phyloP scores from a whole-genome alignment of 192 early-diverging fungal species.

The Coemansia sp. region DNA sequence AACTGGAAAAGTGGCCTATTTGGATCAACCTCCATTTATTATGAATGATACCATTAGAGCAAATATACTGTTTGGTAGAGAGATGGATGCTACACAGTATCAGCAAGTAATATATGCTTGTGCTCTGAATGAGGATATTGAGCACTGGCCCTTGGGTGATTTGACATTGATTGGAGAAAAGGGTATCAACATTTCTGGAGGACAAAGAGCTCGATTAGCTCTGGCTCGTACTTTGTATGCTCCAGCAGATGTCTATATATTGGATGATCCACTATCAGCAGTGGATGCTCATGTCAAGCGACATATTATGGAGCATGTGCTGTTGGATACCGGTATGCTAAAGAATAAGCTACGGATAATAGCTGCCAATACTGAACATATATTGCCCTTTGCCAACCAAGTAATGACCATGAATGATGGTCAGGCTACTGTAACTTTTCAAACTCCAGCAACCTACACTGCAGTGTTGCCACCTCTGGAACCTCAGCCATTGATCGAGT shows the following conservation, averaged over 20 bases:
- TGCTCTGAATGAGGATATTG: slow-evolving; percentile 21
- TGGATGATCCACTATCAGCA: slow-evolving; percentile 28
- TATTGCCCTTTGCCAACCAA: not conserved
- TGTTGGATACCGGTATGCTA: not conserved
- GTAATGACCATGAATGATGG: not conserved
- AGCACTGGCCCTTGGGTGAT: slow-evolving; percentile 27
- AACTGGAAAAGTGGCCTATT: slow-evolving; percentile 56
- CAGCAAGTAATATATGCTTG: slow-evolving; percentile 23
- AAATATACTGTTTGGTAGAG: slow-evolving; percentile 34
- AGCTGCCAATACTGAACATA: not conserved
- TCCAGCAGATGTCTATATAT: slow-evolving; percentile 53
- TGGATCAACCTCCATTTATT: slow-evolving; percentile 42
- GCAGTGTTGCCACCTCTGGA: not conserved
- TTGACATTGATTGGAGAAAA: slow-evolving; percentile 58
- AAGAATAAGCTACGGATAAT: not conserved
- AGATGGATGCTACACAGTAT: slow-evolving; percentile 18
- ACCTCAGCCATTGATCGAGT: not conserved
- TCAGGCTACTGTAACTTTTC: not conserved
- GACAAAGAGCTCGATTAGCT: slow-evolving; percentile 62
- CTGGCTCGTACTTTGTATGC: slow-evolving; percentile 65
- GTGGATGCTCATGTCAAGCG: slow-evolving; percentile 27
- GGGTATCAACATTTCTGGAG: slow-evolving; percentile 61
- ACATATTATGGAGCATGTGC: slow-evolving; percentile 25
- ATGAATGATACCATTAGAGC: slow-evolving; percentile 43
- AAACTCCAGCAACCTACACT: not conserved